Evolutionary conservation across 371 early-diverging fungal species (phyloP), one percentile per base, ranked within the genome.

Genomic region (Dipsacomyces acuminosporus): DNA sequence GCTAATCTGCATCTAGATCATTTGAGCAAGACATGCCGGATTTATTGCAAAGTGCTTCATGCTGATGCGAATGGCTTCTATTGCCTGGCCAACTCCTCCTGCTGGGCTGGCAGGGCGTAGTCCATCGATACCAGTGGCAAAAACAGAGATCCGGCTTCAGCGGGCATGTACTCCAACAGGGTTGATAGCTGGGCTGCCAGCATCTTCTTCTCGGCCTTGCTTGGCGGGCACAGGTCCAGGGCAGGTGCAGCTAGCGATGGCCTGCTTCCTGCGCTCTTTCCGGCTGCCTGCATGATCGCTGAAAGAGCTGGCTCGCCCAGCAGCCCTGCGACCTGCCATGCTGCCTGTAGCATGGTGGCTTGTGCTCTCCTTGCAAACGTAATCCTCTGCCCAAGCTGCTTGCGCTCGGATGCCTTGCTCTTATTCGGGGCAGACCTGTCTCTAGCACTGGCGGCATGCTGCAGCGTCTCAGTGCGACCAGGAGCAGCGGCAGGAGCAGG

Each of bases 361-460:
- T 47, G 63, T 14, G 59, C 59, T 19, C 69, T 49, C 49, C 52
- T 46, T 1, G 63, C 69, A 15, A 58, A 55, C 18, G 63, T 54
- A 9, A 63, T 54, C 18, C 69, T 53, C 55, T 63, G 69, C 34
- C 69, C 69, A 8, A 63, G 63, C 52, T 59, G 69, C 69, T 69
- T 69, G 54, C 26, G 47, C 20, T 8, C 7, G 11, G 30, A 11
- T 1, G 23, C 38, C 1, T 6, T 1, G 23, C 48, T 24, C 5
- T 23, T n/a, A n/a, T n/a, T n/a, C n/a, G n/a, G n/a, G n/a, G n/a
- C n/a, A n/a, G n/a, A n/a, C n/a, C n/a, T n/a, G n/a, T n/a, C n/a
- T n/a, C n/a, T n/a, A n/a, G n/a, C n/a, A n/a, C n/a, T n/a, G n/a
- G n/a, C n/a, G n/a, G n/a, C n/a, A n/a, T n/a, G n/a, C n/a, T n/a